Evolutionary conservation across 352 stramenopile species (phyloP).

Genomic region (Pythium pyrilobum): DNA sequence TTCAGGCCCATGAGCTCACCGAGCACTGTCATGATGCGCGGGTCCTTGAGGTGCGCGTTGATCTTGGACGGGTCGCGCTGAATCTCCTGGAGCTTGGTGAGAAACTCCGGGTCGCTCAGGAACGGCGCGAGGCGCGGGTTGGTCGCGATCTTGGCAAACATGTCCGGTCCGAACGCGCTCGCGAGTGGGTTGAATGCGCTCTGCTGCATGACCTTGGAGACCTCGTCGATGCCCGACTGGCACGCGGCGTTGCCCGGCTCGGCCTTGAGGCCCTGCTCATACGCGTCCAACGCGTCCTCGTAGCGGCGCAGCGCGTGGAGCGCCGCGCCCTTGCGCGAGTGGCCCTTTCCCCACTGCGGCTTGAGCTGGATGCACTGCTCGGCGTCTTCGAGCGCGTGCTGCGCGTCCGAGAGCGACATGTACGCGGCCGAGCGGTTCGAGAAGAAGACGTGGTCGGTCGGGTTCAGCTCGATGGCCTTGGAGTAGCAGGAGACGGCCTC

Average conservation of each 20-base stretch:
- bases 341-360: slow-evolving; percentile 95
- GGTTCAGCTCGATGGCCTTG: slow-evolving; percentile 94
- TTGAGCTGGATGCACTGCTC: slow-evolving; percentile 95
- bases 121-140: slow-evolving; percentile 86
- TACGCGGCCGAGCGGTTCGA: slow-evolving; percentile 99
- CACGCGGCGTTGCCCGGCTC: slow-evolving; percentile 92
- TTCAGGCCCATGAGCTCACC: slow-evolving; percentile 82
- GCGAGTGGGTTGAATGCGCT: slow-evolving; percentile 80
- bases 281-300: slow-evolving; percentile 80
- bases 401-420: slow-evolving; percentile 89
- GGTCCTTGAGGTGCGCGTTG: slow-evolving; percentile 74
- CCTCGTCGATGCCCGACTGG: slow-evolving; percentile 90
- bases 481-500: slow-evolving; percentile 97
- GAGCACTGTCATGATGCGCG: slow-evolving; percentile 83
- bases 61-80: slow-evolving; percentile 75
- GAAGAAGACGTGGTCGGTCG: slow-evolving; percentile 97
- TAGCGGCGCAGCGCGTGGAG: slow-evolving; percentile 91
- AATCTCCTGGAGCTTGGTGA: slow-evolving; percentile 68
- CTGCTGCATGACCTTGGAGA: slow-evolving; percentile 87
- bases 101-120: slow-evolving; percentile 91
- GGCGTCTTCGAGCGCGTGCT: slow-evolving; percentile 95
- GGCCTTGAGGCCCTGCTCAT: slow-evolving; percentile 84
- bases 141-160: slow-evolving; percentile 91
- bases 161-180: slow-evolving; percentile 93
- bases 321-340: slow-evolving; percentile 96